Evolutionary conservation across 257 asterid species (phyloP), one percentile per base, ranked within the genome.

Genomic region (Solanum ossicruentum): DNA sequence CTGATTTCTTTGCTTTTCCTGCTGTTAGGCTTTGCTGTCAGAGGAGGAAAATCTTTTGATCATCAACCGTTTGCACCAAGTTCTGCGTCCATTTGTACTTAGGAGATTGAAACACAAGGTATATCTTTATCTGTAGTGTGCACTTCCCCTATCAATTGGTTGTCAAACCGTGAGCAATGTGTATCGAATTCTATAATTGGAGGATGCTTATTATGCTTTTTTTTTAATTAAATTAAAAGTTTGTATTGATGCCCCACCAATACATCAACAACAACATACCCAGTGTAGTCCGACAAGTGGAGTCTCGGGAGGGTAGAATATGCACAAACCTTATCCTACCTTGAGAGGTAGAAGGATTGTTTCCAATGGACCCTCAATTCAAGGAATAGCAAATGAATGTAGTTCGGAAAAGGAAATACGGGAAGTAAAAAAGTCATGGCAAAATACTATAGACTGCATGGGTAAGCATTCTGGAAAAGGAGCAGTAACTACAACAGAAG

Each of bases 51-150:
- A 97, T 91, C 99, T 97, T 88, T 87, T 97, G 94, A 91, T 97
- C 86, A 97, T 97, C 85, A 97, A 97, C 85, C 98, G 99, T 84
- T 98, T 97, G 89, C 99, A 97, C 93, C 99, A 97, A 91, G 99
- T 97, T 89, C 89, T 97, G 82, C 95, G 99, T 36, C 99, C 99
- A 85, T 97, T 97, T 91, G 99, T 97, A 28, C 98, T 97, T 88
- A 92, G 99, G 85, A 91, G 99, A 89, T 92, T 97, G 71, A 97
- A 97, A 84, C 99, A 97, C 93, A 97, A 97, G 99, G 99, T 97
- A 88, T 41, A 9, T 58, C 70, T 70, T 21, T 60, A 81, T n/a
- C 51, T 7, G 16, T 49, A 52, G 28, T 52, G 26, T 78, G 82
- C 65, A 78, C 82, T 52, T 78, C 63, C 49, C 16, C 18, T 75